Conservation (phyloP, 441 rosid species). For the Adansonia rubrostipa region DNA sequence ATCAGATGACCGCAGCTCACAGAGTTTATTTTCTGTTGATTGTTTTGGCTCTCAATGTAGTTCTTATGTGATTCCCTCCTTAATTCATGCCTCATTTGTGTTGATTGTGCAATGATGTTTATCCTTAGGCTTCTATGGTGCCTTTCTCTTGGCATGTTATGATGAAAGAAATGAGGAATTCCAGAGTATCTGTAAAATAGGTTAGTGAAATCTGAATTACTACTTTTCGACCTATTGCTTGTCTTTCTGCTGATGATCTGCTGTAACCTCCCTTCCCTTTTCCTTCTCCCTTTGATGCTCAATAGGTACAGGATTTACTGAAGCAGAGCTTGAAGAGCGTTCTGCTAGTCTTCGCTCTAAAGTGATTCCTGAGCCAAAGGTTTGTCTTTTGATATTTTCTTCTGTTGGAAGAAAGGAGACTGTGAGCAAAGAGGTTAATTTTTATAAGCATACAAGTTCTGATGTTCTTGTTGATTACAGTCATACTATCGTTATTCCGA, state of each 20-base stretch:
- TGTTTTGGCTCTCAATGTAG: neutral
- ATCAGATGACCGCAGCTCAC: constrained; percentile 19
- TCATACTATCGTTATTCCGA: constrained; percentile 76
- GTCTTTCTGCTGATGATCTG: neutral
- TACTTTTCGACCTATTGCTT: constrained; percentile 9
- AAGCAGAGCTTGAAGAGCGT: constrained; percentile 79
- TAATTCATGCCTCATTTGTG: constrained; percentile 22
- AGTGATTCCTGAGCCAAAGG: constrained; percentile 88
- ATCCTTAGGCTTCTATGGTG: constrained; percentile 80
- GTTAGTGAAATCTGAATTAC: constrained; percentile 45
- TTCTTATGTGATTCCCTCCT: constrained; percentile 2
- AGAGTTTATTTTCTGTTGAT: constrained; percentile 3
- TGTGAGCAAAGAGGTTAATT: neutral
- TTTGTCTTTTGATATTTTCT: constrained; percentile 31
- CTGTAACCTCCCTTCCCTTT: constrained; percentile 12
- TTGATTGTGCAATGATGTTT: constrained; percentile 28
- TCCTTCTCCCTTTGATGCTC: constrained; percentile 19
- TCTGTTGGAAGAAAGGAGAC: neutral
- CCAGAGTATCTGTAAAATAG: constrained; percentile 94
- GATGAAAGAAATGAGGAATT: constrained; percentile 74
- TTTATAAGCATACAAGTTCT: constrained; percentile 26
- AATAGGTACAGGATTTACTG: constrained; percentile 92
- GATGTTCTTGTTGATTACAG: constrained; percentile 46
- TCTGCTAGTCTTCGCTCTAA: constrained; percentile 77
- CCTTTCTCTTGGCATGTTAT: constrained; percentile 93